These are phyloP conservation scores for Phytopythium mirpurense DNA, from an alignment of 352 stramenopile genomes.

Conservation along the genomic window DNA sequence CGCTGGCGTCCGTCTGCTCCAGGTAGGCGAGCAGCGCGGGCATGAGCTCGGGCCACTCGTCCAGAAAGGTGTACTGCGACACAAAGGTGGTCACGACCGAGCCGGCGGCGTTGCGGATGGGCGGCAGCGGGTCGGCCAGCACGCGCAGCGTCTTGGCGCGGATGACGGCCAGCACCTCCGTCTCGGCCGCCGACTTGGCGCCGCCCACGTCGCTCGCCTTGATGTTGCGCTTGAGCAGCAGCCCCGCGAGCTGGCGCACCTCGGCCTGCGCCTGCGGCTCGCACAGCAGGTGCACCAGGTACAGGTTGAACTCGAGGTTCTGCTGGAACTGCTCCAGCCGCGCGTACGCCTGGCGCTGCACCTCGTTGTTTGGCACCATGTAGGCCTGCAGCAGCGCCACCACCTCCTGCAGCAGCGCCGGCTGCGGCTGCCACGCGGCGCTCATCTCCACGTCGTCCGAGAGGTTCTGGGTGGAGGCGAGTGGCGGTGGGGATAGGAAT, in stretches of 20 bases:
- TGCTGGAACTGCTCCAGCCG: conserved; percentile 85
- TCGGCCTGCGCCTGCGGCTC: conserved; percentile 44
- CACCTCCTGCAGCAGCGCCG: conserved; percentile 67
- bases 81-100: conserved; percentile 85
- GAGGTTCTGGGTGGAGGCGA: neutral
- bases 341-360: conserved; percentile 79
- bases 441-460: conserved; percentile 12
- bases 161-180: conserved; percentile 78
- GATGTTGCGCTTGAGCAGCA: conserved; percentile 86
- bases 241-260: conserved; percentile 70
- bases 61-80: conserved; percentile 82
- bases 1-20: conserved; percentile 54
- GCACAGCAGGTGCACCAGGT: conserved; percentile 83
- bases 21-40: conserved; percentile 55
- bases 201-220: conserved; percentile 63
- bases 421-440: conserved; percentile 72
- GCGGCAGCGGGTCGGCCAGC: conserved; percentile 45
- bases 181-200: conserved; percentile 44
- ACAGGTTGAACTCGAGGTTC: conserved; percentile 88
- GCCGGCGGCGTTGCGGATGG: conserved; percentile 77
- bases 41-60: conserved; percentile 88
- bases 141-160: conserved; percentile 69
- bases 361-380: conserved; percentile 81
- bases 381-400: conserved; percentile 75
- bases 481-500: neutral